A percentile compares a stretch with the other conserved stretches of the same genome.
Evolutionary conservation across 306 rosid genomes (phyloP).

Genomic region (Trifolium pratense): DNA sequence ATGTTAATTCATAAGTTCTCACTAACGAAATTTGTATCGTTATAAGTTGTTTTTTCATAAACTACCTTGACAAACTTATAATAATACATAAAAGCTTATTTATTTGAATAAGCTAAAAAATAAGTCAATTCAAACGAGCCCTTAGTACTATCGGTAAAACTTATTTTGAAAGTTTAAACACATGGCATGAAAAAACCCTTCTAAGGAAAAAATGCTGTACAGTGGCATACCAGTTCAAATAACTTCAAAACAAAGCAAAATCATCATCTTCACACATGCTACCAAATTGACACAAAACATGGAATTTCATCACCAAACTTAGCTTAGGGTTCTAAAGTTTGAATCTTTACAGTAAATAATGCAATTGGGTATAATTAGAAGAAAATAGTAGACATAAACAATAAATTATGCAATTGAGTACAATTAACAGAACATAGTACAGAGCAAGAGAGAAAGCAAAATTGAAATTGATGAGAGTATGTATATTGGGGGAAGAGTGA

Average conservation of each 20-base stretch:
- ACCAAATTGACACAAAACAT: slow-evolving; percentile 28
- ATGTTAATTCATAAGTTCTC: too few relatives aligned
- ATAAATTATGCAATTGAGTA: slow-evolving; percentile 6
- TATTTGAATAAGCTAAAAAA: too few relatives aligned
- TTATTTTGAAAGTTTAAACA: slow-evolving; percentile 28
- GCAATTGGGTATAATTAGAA: slow-evolving; percentile 2
- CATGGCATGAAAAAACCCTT: neutral
- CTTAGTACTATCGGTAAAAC: neutral
- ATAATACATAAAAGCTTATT: too few relatives aligned
- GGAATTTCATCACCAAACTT: slow-evolving; percentile 31
- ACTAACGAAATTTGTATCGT: too few relatives aligned
- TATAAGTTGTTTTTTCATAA: too few relatives aligned
- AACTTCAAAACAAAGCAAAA: slow-evolving; percentile 23
- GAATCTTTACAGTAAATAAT: neutral
- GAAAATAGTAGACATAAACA: slow-evolving; percentile 18
- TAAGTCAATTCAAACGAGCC: too few relatives aligned
- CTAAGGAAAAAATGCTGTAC: neutral
- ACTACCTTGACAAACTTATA: too few relatives aligned
- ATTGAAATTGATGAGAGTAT: neutral
- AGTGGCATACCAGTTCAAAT: slow-evolving; percentile 17
- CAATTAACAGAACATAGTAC: neutral
- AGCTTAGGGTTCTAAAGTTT: slow-evolving; percentile 29
- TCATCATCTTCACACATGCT: slow-evolving; percentile 11
- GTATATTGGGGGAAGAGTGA: neutral
- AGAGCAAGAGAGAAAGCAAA: too few relatives aligned